Base-by-base conservation (phyloP, 805 yeast genomes). In the Ogataea philodendri region DNA sequence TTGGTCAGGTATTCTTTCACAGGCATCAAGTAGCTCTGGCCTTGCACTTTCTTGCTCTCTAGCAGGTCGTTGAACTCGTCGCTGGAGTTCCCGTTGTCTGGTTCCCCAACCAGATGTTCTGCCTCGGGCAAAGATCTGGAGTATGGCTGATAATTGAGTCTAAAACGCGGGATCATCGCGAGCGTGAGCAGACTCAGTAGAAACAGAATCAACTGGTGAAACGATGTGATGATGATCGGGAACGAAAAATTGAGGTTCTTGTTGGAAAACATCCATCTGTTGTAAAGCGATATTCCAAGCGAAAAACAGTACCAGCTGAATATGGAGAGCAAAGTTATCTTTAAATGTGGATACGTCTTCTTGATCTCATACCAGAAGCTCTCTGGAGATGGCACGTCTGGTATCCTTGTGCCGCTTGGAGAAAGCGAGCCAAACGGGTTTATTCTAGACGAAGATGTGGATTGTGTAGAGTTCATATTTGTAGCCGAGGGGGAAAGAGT, bases 201-300 rank as follows among this genome's bases (percentile, higher is more conserved):
- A 40, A 84, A 65, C 26, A 87, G 72, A 30, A 82, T 74, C 17
- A 81, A 54, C 63, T 93, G 97, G 63, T 93, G 98, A 49, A 81
- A 70, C 4, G 89, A 69, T 0, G 98, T 93, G 35, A 89, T 76
- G 18, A 89, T 63, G 15, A 93, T 73, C 2, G 98, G 98, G 55
- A 78, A 93, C 20, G 77, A 74, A 51, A 93, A 81, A 54, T 84
- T 76, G 37, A 89, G 66, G 13, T 86, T 83, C 7, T 73, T 56
- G 37, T 48, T 69, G 24, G 90, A 89, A 65, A 90, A 93, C 97
- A 90, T 90, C 97, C 97, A 88, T 64, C 89, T 89, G 67, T 93
- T 93, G 65, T 90, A 93, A 19, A 85, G 60, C 7, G 89, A 80
- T 13, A 84, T 75, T 11, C 84, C 62, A 38, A 84, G 65, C 5